Percentiles rank a stretch among this genome's conserved stretches.
Evolutionary conservation across 1,284 basidiomycete species (phyloP).

Genomic region (Afroboletus lepidellus): DNA sequence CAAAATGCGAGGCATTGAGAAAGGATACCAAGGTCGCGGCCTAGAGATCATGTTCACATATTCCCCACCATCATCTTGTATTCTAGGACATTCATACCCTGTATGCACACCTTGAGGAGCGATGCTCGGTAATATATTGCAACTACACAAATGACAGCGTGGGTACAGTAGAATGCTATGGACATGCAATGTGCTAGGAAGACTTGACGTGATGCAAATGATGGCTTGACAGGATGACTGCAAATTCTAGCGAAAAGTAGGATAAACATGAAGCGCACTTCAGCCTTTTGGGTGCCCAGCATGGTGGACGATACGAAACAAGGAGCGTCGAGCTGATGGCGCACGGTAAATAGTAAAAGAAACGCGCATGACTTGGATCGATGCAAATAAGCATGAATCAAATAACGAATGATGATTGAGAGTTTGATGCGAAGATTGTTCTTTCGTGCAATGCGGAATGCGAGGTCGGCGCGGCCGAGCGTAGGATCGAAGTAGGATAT

Average conservation of each 20-base stretch:
- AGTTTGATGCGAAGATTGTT: slow-evolving; percentile 38
- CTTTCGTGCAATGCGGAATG: slow-evolving; percentile 26
- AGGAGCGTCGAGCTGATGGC: slow-evolving; percentile 27
- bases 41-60: slow-evolving; percentile 13
- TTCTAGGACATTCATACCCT: slow-evolving; percentile 23
- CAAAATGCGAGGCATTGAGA: slow-evolving; percentile 33
- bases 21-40: slow-evolving; percentile 22
- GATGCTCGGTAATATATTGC: slow-evolving; percentile 30
- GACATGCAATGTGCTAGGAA: slow-evolving; percentile 26
- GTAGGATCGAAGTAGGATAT: slow-evolving; percentile 23
- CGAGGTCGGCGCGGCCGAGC: slow-evolving; percentile 15
- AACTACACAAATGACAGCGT: slow-evolving; percentile 33
- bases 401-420: slow-evolving; percentile 30
- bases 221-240: slow-evolving; percentile 20
- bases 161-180: slow-evolving; percentile 23
- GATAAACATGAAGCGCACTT: slow-evolving; percentile 29
- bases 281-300: slow-evolving; percentile 26
- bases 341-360: slow-evolving; percentile 31
- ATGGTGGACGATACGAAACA: slow-evolving; percentile 18
- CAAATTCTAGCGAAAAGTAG: slow-evolving; percentile 30
- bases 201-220: slow-evolving; percentile 27
- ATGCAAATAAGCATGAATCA: slow-evolving; percentile 37
- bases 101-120: slow-evolving; percentile 4
- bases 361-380: slow-evolving; percentile 27
- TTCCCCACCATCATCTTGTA: slow-evolving; percentile 18